These are phyloP conservation scores for Cyanidiococcus yangmingshanensis DNA, from an alignment of 23 red algal genomes.

Conservation along the genomic window DNA sequence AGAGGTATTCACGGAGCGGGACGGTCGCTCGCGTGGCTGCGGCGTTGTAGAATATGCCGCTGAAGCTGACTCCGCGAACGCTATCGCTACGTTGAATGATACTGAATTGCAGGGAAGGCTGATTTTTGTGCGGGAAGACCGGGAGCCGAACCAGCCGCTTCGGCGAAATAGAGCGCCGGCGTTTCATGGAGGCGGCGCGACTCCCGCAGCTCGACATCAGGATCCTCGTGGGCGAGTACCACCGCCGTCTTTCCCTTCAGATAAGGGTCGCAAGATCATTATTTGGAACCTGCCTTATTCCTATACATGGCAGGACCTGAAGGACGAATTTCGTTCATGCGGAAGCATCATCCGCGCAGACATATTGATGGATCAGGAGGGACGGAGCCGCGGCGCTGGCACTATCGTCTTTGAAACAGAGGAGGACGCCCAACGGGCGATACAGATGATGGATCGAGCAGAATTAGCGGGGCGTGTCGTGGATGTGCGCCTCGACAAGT, in stretches of 20 bases:
- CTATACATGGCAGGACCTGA: slow-evolving; percentile 88
- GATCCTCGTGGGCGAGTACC: not conserved
- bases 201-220: not conserved
- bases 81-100: slow-evolving; percentile 82
- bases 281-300: slow-evolving; percentile 91
- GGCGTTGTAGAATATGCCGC: slow-evolving; percentile 95
- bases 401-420: slow-evolving; percentile 95
- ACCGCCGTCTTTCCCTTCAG: slow-evolving; percentile 28
- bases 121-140: slow-evolving; percentile 95
- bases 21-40: slow-evolving; percentile 90
- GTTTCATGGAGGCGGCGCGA: not conserved
- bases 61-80: slow-evolving; percentile 47
- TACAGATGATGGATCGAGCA: slow-evolving; percentile 71
- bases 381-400: slow-evolving; percentile 66
- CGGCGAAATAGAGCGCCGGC: not conserved
- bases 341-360: slow-evolving; percentile 90
- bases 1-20: slow-evolving; percentile 92
- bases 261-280: slow-evolving; percentile 90
- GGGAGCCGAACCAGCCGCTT: slow-evolving; percentile 55
- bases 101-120: slow-evolving; percentile 66
- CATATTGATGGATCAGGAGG: slow-evolving; percentile 62
- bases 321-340: slow-evolving; percentile 83
- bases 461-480: slow-evolving; percentile 80
- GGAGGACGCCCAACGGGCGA: slow-evolving; percentile 76
- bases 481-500: slow-evolving; percentile 78